These are phyloP conservation scores for Tuber calosporum DNA, from an alignment of 495 filamentous ascomycete species.

Conservation along the genomic window DNA sequence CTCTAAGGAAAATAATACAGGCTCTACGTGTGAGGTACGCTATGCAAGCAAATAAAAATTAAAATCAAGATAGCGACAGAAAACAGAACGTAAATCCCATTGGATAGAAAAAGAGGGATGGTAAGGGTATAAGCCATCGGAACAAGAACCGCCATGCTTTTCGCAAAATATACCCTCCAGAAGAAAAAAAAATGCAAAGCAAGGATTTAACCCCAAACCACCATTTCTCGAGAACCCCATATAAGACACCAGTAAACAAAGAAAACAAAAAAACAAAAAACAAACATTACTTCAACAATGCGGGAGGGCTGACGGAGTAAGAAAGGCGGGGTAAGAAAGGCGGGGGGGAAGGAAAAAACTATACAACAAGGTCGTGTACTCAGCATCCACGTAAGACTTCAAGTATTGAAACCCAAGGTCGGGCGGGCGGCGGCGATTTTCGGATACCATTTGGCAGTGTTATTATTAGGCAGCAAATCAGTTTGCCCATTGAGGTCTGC, in stretches of 20 bases:
- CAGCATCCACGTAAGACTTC: neutral
- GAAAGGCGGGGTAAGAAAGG: neutral
- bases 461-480: constrained; percentile 5
- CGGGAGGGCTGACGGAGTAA: neutral
- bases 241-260: neutral
- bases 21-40: constrained; percentile 2
- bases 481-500: neutral
- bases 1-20: neutral
- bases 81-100: constrained; percentile 7
- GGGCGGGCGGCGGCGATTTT: neutral
- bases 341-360: constrained; percentile 8
- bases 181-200: constrained; percentile 6
- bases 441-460: neutral
- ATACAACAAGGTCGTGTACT: constrained; percentile 7
- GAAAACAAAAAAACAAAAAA: neutral
- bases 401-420: neutral
- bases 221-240: neutral
- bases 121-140: neutral
- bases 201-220: neutral
- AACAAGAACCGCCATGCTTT: constrained; percentile 13
- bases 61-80: constrained; percentile 13
- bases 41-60: constrained; percentile 6
- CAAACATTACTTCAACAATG: neutral
- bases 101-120: neutral
- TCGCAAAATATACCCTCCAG: constrained; percentile 2